Conservation (phyloP, 345 rosid genomes). For the Citrus maxima region DNA sequence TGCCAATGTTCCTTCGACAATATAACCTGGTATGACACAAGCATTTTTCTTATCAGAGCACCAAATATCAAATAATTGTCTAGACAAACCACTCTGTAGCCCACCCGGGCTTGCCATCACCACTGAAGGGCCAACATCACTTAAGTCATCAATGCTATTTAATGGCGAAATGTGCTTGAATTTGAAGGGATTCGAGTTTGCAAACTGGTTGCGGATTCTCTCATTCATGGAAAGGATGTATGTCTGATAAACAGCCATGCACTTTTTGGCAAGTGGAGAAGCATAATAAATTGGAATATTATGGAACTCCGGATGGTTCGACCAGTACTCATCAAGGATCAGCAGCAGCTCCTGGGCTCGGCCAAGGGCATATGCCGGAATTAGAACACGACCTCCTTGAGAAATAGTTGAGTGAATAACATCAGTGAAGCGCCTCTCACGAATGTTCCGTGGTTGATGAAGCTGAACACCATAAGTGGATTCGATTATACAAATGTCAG, state of each 20-base stretch:
- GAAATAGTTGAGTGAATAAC: constrained; percentile 79
- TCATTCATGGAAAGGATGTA: constrained; percentile 95
- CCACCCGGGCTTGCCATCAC: constrained; percentile 96
- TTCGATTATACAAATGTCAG: constrained; percentile 91
- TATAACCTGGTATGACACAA: constrained; percentile 81
- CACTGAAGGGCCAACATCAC: constrained; percentile 86
- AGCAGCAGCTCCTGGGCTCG: constrained; percentile 80
- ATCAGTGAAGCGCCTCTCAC: constrained; percentile 96
- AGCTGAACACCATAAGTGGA: constrained; percentile 97
- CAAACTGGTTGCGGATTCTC: constrained; percentile 88
- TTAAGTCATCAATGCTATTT: constrained; percentile 82
- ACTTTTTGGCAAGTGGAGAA: constrained; percentile 92
- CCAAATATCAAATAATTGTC: constrained; percentile 94
- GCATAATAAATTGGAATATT: constrained; percentile 93
- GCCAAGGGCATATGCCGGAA: constrained; percentile 82
- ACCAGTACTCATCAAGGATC: constrained; percentile 91
- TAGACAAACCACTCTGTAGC: constrained; percentile 86
- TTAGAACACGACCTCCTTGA: constrained; percentile 90
- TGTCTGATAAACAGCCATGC: constrained; percentile 96
- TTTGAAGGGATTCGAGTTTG: constrained; percentile 83
- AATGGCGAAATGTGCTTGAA: constrained; percentile 83
- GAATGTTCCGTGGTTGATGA: constrained; percentile 80
- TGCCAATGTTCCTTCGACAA: constrained; percentile 80
- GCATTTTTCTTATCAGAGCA: constrained; percentile 87
- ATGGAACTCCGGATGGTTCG: constrained; percentile 82